phyloP scores from a whole-genome alignment of 2,329 filamentous ascomycete genomes.

The Aureobasidium sp. region DNA sequence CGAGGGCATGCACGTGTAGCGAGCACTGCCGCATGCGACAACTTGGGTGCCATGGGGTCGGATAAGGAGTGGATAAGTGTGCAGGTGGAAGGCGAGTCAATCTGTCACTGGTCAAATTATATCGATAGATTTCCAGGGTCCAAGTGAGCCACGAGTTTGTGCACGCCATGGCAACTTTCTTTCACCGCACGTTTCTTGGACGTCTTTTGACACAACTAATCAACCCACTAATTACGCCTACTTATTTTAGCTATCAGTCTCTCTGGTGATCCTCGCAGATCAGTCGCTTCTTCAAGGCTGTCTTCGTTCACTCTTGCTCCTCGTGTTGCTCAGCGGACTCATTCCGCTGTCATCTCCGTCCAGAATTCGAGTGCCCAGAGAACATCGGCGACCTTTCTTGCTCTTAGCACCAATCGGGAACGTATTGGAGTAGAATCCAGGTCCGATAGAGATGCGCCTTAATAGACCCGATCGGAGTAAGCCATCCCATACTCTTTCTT shows the following conservation, averaged over 20 bases:
- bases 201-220: background rate
- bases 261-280: background rate
- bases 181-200: background rate
- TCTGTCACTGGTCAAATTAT: background rate
- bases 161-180: background rate
- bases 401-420: too few relatives aligned
- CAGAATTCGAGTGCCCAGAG: too few relatives aligned
- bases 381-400: too few relatives aligned
- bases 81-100: background rate
- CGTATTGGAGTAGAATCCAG: too few relatives aligned
- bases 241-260: background rate
- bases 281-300: background rate
- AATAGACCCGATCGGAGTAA: too few relatives aligned
- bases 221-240: too few relatives aligned
- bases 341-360: too few relatives aligned
- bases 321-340: too few relatives aligned
- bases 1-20: background rate
- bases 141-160: background rate
- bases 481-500: too few relatives aligned
- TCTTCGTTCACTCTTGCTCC: too few relatives aligned
- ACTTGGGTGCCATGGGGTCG: background rate
- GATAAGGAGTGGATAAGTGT: background rate
- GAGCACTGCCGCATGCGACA: background rate
- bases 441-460: too few relatives aligned
- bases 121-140: background rate